Base-by-base conservation (phyloP, 176 grass and related monocot species). In the Oryza glumipatula region DNA sequence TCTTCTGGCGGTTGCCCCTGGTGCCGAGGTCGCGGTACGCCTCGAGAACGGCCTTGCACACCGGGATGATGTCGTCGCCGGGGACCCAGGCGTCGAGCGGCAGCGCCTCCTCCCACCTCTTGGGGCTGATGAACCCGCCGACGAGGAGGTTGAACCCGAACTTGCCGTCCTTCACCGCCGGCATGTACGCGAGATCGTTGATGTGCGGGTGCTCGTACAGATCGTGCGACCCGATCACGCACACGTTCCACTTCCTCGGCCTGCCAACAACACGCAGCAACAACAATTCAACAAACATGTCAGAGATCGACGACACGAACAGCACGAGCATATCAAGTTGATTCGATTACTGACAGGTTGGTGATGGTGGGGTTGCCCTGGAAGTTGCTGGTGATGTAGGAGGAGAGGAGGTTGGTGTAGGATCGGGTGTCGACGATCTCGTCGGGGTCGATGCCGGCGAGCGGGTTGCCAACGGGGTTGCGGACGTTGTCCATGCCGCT, bases 401-500 rank as follows among this genome's bases (percentile, higher is more conserved):
- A 51, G 11, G 96, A 95, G 74, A 98, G 87, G 6, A 98, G 91
- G 82, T 98, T 92, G 80, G 93, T 92, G 83, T 95, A 98, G 3
- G 91, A 51, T 12, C 96, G 89, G 38, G 96, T 98, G 82, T 98
- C 96, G 26, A 98, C 91, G 86, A 98, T 98, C 89, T 98, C 93
- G 69, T 83, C 65, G 11, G 89, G 93, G 70, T 98, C 96, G 45
- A 98, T 82, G 88, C 93, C 93, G 63, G 96, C 96, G 76, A 98
- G 91, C 5, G 93, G 96, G 85, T 95, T 98, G 58, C 96, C 96
- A 21, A 98, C 96, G 28, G 96, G 96, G 80, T 98, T 98, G 78
- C 93, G 91, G 21, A 94, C 91, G 65, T 96, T 98, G 88, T 98
- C 93, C 96, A 98, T 98, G 80, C 96, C 96, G 71, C 96, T 98